Evolutionary conservation across 192 early-diverging fungal species (phyloP), one percentile per base, ranked within the genome.

Genomic region (Chytriomyces confervae): DNA sequence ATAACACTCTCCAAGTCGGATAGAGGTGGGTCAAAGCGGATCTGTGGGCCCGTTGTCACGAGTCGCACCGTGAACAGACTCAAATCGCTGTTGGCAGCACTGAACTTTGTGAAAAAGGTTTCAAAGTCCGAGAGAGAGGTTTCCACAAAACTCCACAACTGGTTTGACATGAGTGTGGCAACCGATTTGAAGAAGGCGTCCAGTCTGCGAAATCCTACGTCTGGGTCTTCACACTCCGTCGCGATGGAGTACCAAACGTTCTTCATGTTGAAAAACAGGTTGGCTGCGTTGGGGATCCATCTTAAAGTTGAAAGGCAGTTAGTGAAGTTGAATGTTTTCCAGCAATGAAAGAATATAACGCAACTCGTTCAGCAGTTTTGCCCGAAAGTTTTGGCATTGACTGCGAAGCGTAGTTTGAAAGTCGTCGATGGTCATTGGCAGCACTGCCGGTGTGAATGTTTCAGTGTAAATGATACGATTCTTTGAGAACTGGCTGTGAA

Each of bases 121-220:
- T 91, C 89, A 69, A 90, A 82, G 16, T 90, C 87, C 13, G 79
- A 57, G 57, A 91, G 78, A 27, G 81, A 83, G 7, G 80, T 77
- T 66, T 82, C 76, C 10, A 87, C 81, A 60, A 89, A 62, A 18
- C 77, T 48, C 85, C 89, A 88, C 48, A 91, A 71, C 63, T 91
- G 89, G 68, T 90, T 90, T 18, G 85, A 86, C 81, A 91, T 85
- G 23, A 91, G 72, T 10, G 86, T 80, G 13, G 83, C 78, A 5
- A 90, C 89, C 5, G 86, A 86, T 78, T 89, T 90, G 79, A 91
- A 91, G 67, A 91, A 90, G 16, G 79, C 50, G 62, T 89, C 89
- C 7, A 91, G 78, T 16, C 88, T 73, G 47, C 82, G 80, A 61
- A 84, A 90, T 11, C 88, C 89, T 24, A 83, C 64, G 69, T 91